phyloP scores from a whole-genome alignment of 345 rosid genomes.

The Bruguiera parviflora region DNA sequence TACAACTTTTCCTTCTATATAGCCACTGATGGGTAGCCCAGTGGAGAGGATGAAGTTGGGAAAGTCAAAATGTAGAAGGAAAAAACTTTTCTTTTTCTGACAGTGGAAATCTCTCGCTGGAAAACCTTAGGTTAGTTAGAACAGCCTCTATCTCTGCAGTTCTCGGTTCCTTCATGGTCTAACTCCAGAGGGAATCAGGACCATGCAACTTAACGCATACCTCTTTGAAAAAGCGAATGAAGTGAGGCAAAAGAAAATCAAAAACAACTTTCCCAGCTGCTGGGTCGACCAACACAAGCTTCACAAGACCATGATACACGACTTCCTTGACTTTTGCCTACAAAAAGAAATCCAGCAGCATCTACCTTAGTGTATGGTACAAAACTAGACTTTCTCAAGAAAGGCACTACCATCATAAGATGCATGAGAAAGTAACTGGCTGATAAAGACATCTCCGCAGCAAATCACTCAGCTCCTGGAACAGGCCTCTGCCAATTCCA shows the following conservation, averaged over 20 bases:
- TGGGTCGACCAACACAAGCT: constrained; percentile 71
- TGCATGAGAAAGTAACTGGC: constrained; percentile 40
- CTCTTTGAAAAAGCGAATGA: constrained; percentile 64
- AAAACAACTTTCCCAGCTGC: constrained; percentile 48
- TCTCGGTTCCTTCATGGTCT: too few species aligned
- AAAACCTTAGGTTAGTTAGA: too few species aligned
- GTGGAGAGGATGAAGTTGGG: too few species aligned
- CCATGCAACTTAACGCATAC: constrained; percentile 32
- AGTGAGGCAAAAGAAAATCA: constrained; percentile 82
- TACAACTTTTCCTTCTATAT: neutral
- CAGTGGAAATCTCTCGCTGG: too few species aligned
- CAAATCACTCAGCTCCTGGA: constrained; percentile 66
- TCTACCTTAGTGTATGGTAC: neutral
- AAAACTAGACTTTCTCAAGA: constrained; percentile 2
- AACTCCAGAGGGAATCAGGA: neutral
- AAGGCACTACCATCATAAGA: constrained; percentile 2
- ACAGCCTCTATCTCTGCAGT: too few species aligned
- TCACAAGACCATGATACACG: constrained; percentile 64
- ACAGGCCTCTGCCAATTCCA: constrained; percentile 46
- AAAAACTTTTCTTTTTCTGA: too few species aligned
- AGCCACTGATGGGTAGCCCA: too few species aligned
- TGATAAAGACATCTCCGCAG: constrained; percentile 87
- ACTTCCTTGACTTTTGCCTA: constrained; percentile 66
- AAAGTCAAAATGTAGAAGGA: too few species aligned
- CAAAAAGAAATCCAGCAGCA: constrained; percentile 19